Evolutionary conservation across 192 early-diverging fungal genomes (phyloP), one percentile per base, ranked within the genome.

Genomic region (Polychytrium aggregatum): DNA sequence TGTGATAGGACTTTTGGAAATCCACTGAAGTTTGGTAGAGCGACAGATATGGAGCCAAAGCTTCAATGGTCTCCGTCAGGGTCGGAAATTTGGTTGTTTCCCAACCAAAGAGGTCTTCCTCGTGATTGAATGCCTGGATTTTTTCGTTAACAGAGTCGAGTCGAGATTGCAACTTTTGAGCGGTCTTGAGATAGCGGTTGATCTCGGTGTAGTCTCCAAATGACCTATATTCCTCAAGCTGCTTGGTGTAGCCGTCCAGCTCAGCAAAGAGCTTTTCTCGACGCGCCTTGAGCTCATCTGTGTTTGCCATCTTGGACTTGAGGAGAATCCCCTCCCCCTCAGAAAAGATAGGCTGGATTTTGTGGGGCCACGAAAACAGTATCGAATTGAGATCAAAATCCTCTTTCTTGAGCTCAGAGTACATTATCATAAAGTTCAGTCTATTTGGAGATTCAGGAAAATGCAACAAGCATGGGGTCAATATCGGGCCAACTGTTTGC

Each of bases 1-100:
- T 55, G 30, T 71, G 74, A 42, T 73, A 79, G 44, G 54, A 69
- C 26, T 68, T 52, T 54, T 79, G 76, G 64, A 79, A 78, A 44
- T 79, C 76, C 21, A 78, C 73, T 22, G 76, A 78, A 4, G 73
- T 74, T 45, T 78, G 74, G 46, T 79, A 79, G 6, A 75, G 53
- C 17, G 66, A 63, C 50, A 79, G 42, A 53, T 65, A 79, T 25
- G 76, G 76, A 21, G 67, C 53, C 24, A 79, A 55, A 10, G 52
- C 50, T 2, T 65, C 53, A 10, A 69, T 60, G 8, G 68, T 56
- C 8, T 62, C 48, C 21, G 51, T 53, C 17, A 79, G 59, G 8
- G 55, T 39, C 20, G 72, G 48, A 41, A 79, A 79, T 21, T 52
- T 62, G 0, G 76, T 78, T 1, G 56, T 34, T 44, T 74, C 71